Conservation (phyloP, 345 rosid genomes). For the Ricinus communis region DNA sequence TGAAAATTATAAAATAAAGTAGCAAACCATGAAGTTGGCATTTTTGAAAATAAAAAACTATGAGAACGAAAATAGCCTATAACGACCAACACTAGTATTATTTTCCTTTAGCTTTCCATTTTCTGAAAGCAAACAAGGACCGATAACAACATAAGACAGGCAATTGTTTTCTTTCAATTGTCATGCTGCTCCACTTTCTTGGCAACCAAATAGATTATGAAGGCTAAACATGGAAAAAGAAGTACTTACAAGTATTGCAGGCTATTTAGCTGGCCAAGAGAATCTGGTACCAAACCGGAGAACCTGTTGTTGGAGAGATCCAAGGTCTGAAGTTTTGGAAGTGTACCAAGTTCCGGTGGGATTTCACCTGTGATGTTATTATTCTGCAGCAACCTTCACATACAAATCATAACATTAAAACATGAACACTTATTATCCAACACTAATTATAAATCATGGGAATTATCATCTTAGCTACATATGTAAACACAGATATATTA, state of each 20-base stretch:
- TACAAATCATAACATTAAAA: slow-evolving; percentile 15
- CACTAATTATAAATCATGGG: not conserved
- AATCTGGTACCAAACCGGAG: slow-evolving; percentile 57
- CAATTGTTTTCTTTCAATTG: not conserved
- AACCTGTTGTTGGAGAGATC: slow-evolving; percentile 83
- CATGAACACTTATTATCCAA: slow-evolving; percentile 7
- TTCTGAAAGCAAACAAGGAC: no score
- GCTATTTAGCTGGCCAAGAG: slow-evolving; percentile 51
- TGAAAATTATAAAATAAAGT: not conserved
- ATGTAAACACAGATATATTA: not conserved
- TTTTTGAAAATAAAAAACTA: no score
- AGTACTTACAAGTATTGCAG: slow-evolving; percentile 76
- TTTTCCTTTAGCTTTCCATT: no score
- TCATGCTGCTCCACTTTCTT: slow-evolving; percentile 17
- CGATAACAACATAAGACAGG: slow-evolving; percentile 3
- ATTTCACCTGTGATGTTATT: slow-evolving; percentile 84
- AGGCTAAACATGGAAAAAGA: not conserved
- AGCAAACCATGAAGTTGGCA: slow-evolving; percentile 2
- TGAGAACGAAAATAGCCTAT: no score
- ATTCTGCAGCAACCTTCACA: slow-evolving; percentile 80
- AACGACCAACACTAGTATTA: no score
- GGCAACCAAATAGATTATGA: slow-evolving; percentile 20
- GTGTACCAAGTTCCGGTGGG: slow-evolving; percentile 65
- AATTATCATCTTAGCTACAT: not conserved
- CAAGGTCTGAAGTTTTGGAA: slow-evolving; percentile 68